phyloP scores from a whole-genome alignment of 495 filamentous ascomycete genomes.

The Neurospora discreta region DNA sequence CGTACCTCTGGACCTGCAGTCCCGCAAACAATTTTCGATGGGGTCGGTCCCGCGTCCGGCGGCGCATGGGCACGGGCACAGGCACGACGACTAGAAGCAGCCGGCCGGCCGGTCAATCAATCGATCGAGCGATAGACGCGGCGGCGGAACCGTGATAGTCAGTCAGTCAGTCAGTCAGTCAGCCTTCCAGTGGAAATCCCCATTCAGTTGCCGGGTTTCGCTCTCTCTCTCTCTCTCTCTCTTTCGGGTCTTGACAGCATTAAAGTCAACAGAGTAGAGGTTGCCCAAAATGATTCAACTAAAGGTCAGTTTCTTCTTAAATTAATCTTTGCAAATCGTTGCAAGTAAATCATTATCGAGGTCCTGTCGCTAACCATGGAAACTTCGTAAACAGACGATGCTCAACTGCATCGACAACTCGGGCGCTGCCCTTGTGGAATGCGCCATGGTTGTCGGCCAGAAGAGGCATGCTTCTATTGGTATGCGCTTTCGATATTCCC shows the following conservation, averaged over 20 bases:
- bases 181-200: background rate
- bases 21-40: conserved; percentile 16
- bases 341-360: too few relatives aligned
- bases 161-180: background rate
- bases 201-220: background rate
- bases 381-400: conserved; percentile 66
- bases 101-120: background rate
- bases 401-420: conserved; percentile 99
- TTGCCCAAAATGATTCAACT: conserved; percentile 83
- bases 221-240: too few relatives aligned
- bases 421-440: conserved; percentile 94
- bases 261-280: conserved; percentile 8
- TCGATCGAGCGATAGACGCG: too few relatives aligned
- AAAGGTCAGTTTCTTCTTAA: conserved; percentile 55
- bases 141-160: too few relatives aligned
- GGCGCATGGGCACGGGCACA: too few relatives aligned
- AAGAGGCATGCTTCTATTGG: conserved; percentile 85
- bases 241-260: too few relatives aligned
- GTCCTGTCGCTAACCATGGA: conserved; percentile 9
- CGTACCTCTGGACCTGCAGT: too few relatives aligned
- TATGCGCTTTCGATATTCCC: conserved; percentile 31
- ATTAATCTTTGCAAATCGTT: too few relatives aligned
- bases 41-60: background rate
- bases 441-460: conserved; percentile 82
- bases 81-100: background rate